These are phyloP conservation scores for Cladosporium sp. DNA, from an alignment of 2,329 filamentous ascomycete genomes.

Conservation along the genomic window DNA sequence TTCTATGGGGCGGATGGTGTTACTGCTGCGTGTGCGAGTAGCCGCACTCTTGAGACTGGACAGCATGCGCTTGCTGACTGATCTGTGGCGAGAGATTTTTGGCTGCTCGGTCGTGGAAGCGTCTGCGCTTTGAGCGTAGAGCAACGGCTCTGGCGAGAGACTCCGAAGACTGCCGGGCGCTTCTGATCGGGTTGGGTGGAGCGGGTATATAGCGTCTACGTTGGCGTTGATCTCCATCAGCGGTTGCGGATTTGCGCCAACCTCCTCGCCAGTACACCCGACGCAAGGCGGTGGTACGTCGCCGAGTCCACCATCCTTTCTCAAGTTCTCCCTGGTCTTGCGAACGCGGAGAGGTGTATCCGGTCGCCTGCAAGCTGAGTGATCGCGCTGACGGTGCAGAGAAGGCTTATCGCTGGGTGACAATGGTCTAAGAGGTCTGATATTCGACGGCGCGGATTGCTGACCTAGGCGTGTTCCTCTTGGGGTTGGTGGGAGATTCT, in stretches of 20 bases:
- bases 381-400: conserved; percentile 28
- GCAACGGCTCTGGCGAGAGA: background rate
- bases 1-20: conserved; percentile 22
- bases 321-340: conserved; percentile 34
- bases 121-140: background rate
- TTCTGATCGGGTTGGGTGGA: background rate
- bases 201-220: background rate
- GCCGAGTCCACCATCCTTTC: conserved; percentile 13
- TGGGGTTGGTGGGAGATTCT: conserved; percentile 9
- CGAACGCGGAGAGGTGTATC: conserved; percentile 31
- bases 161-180: conserved; percentile 1
- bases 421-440: background rate
- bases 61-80: conserved; percentile 33
- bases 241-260: background rate
- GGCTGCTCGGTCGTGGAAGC: conserved; percentile 1
- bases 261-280: background rate
- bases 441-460: background rate
- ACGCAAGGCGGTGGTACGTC: conserved; percentile 11
- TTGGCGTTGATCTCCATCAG: background rate
- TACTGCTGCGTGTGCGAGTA: conserved; percentile 25
- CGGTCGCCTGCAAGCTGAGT: conserved; percentile 27
- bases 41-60: conserved; percentile 33
- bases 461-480: background rate
- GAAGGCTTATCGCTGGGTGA: conserved; percentile 29
- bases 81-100: conserved; percentile 26